Conservation (phyloP, 2,329 filamentous ascomycete species). For the Ophiocordyceps camponoti-leonardi region DNA sequence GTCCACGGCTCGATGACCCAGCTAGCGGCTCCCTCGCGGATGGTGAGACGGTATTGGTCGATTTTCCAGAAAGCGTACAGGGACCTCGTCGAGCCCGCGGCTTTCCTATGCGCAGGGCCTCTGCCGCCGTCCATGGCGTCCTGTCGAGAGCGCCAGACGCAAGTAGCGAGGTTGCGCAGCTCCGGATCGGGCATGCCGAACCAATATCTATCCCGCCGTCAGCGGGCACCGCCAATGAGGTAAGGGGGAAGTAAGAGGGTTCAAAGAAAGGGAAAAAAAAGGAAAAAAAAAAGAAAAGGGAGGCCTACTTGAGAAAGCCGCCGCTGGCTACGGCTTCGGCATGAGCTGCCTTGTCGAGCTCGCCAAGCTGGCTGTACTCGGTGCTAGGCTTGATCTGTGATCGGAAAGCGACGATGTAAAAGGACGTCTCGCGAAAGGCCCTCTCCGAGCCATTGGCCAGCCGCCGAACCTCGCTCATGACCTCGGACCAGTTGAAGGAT, state of each 20-base stretch:
- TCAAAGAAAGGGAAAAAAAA: neutral
- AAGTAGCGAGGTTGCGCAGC: slow-evolving; percentile 68
- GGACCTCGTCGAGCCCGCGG: slow-evolving; percentile 44
- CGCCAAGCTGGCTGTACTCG: slow-evolving; percentile 49
- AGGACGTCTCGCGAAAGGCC: slow-evolving; percentile 43
- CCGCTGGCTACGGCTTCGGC: slow-evolving; percentile 63
- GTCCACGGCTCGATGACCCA: slow-evolving; percentile 49
- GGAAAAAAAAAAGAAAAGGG: neutral
- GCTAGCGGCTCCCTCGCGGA: slow-evolving; percentile 44
- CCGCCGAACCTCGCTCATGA: slow-evolving; percentile 39
- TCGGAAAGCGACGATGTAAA: slow-evolving; percentile 76
- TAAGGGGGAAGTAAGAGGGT: no score
- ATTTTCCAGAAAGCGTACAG: slow-evolving; percentile 52
- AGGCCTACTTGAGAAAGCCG: slow-evolving; percentile 55
- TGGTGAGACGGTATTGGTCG: slow-evolving; percentile 49
- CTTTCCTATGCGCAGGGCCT: slow-evolving; percentile 45
- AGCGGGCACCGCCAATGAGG: slow-evolving; percentile 4
- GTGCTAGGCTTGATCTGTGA: slow-evolving; percentile 52
- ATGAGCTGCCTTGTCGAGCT: slow-evolving; percentile 64
- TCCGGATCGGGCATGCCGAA: slow-evolving; percentile 58
- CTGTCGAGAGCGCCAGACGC: slow-evolving; percentile 43
- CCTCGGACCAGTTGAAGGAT: slow-evolving; percentile 59
- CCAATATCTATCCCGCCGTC: slow-evolving; percentile 49
- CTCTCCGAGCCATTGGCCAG: slow-evolving; percentile 28
- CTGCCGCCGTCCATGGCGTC: slow-evolving; percentile 42